Evolutionary conservation across 306 rosid species (phyloP).

Genomic region (Notholithocarpus densiflorus): DNA sequence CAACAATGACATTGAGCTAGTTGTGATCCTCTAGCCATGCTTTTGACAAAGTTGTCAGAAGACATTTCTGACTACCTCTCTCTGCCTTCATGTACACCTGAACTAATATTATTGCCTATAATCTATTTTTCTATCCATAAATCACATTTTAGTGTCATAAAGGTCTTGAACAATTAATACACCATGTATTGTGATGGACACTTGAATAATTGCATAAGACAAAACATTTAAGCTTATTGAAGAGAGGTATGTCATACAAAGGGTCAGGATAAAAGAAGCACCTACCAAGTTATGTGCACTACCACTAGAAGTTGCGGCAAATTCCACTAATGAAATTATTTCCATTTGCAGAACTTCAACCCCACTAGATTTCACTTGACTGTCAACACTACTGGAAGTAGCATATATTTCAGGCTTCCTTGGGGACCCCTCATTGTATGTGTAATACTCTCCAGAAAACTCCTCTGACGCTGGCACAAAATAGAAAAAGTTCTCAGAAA

Average conservation of each 20-base stretch:
- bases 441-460: conserved; percentile 36
- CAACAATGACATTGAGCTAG: neutral
- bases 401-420: conserved; percentile 43
- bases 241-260: neutral
- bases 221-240: conserved; percentile 9
- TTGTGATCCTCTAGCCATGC: neutral
- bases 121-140: neutral
- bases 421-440: conserved; percentile 21
- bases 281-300: conserved; percentile 73
- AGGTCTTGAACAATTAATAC: neutral
- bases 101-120: conserved; percentile 1
- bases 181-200: neutral
- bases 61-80: neutral
- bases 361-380: conserved; percentile 42
- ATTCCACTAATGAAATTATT: conserved; percentile 81
- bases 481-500: conserved; percentile 86
- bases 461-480: conserved; percentile 57
- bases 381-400: conserved; percentile 36
- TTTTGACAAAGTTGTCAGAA: neutral
- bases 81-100: neutral
- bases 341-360: conserved; percentile 66
- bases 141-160: neutral
- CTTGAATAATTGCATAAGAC: conserved; percentile 12
- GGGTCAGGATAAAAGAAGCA: conserved; percentile 13
- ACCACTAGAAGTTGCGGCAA: conserved; percentile 67